Evolutionary conservation across 2,329 filamentous ascomycete species (phyloP).

Genomic region (Beauveria pseudobassiana): DNA sequence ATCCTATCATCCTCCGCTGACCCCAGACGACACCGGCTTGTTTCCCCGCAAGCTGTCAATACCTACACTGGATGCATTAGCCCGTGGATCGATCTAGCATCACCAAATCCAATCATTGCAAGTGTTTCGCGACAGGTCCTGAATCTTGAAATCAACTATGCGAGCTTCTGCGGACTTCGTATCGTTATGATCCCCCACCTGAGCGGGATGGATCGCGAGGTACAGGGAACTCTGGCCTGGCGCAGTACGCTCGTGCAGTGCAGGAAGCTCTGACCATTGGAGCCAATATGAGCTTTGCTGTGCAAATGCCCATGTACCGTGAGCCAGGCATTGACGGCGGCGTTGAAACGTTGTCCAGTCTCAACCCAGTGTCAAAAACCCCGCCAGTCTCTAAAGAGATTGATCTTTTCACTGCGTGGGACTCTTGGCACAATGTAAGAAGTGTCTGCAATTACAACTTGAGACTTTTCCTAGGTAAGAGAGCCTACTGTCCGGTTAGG

Average conservation of each 20-base stretch:
- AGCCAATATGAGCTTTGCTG: constrained; percentile 68
- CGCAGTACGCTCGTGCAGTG: constrained; percentile 78
- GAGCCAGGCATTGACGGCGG: constrained; percentile 53
- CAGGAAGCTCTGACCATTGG: constrained; percentile 71
- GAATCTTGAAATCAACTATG: constrained; percentile 86
- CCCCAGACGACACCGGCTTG: constrained; percentile 70
- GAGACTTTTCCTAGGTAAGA: constrained; percentile 77
- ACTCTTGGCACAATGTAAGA: constrained; percentile 85
- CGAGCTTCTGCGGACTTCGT: constrained; percentile 85
- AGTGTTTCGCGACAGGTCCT: constrained; percentile 85
- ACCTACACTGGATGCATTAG: constrained; percentile 76
- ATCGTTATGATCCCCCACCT: constrained; percentile 80
- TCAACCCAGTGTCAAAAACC: constrained; percentile 26
- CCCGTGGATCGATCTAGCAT: constrained; percentile 87
- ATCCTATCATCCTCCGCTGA: constrained; percentile 60
- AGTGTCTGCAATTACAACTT: constrained; percentile 77
- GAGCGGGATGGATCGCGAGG: constrained; percentile 51
- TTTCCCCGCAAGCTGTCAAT: constrained; percentile 59
- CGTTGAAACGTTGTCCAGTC: constrained; percentile 43
- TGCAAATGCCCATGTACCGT: constrained; percentile 79
- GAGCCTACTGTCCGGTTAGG: not conserved
- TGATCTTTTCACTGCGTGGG: constrained; percentile 77
- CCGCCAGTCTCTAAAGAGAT: constrained; percentile 20
- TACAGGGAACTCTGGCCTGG: constrained; percentile 42
- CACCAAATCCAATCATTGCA: constrained; percentile 71